phyloP scores from a whole-genome alignment of 495 filamentous ascomycete species.

The Articulospora tetracladia region DNA sequence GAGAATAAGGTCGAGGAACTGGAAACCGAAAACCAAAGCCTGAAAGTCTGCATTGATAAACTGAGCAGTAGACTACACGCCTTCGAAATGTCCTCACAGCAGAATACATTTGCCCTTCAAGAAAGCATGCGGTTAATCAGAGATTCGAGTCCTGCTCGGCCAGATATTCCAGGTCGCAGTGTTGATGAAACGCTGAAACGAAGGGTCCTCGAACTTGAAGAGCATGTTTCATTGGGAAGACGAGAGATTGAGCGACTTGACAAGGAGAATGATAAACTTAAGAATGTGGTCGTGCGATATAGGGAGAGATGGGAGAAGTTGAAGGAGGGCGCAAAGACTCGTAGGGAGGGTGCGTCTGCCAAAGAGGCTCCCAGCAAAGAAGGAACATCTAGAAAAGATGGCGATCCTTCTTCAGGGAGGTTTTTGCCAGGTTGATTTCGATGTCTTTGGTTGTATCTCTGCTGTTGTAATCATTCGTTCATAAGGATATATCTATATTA shows the following conservation, averaged over 20 bases:
- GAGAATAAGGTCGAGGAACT: conserved; percentile 75
- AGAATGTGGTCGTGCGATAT: conserved; percentile 62
- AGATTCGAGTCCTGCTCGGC: conserved; percentile 29
- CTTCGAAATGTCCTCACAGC: conserved; percentile 83
- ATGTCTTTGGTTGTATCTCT: no score
- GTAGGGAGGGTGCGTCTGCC: conserved; percentile 42
- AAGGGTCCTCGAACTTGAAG: conserved; percentile 48
- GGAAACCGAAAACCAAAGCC: conserved; percentile 70
- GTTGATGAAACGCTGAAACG: conserved; percentile 23
- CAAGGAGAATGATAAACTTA: conserved; percentile 67
- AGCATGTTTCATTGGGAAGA: conserved; percentile 42
- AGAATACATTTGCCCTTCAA: conserved; percentile 71
- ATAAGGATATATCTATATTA: no score
- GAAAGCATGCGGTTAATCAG: conserved; percentile 72
- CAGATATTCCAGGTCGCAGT: conserved; percentile 16
- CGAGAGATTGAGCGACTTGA: conserved; percentile 55
- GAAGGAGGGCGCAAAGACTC: conserved; percentile 74
- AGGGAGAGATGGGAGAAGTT: conserved; percentile 79
- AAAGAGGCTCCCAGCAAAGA: conserved; percentile 6
- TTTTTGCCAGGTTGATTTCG: not conserved
- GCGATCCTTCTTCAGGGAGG: not conserved
- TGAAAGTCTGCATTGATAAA: conserved; percentile 72
- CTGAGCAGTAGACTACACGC: conserved; percentile 74
- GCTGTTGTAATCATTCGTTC: no score
- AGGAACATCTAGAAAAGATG: not conserved